phyloP scores from a whole-genome alignment of 108 stramenopile genomes.

The Cyclotella baltica region DNA sequence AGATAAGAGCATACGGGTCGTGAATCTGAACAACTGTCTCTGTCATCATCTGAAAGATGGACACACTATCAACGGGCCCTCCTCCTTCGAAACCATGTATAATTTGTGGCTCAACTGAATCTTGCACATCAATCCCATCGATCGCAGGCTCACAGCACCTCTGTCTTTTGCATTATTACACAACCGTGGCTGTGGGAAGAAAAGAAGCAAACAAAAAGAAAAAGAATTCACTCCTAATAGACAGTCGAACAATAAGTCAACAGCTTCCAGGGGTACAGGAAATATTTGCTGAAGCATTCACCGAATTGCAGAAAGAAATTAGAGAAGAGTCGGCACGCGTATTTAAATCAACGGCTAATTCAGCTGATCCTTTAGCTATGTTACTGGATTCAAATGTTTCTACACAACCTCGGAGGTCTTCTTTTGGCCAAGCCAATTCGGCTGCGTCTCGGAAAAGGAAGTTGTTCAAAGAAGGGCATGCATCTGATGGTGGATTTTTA shows the following conservation, averaged over 20 bases:
- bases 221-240: conserved; percentile 40
- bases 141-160: conserved; percentile 31
- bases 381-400: conserved; percentile 42
- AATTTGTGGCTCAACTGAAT: conserved; percentile 35
- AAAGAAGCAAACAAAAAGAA: conserved; percentile 29
- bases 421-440: not conserved
- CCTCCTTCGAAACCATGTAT: conserved; percentile 28
- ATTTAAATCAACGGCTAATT: conserved; percentile 46
- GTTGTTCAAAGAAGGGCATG: not conserved
- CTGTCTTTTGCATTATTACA: conserved; percentile 80
- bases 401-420: conserved; percentile 2
- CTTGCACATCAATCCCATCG: conserved; percentile 35
- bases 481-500: not conserved
- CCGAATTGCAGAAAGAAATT: conserved; percentile 69
- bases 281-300: conserved; percentile 76
- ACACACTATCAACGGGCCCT: not conserved
- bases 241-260: conserved; percentile 45
- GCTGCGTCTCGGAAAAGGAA: conserved; percentile 3
- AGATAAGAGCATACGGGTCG: too few relatives aligned
- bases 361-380: conserved; percentile 61
- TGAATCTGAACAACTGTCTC: too few relatives aligned
- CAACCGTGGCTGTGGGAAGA: conserved; percentile 54
- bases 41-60: not conserved
- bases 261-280: conserved; percentile 72
- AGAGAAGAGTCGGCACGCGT: conserved; percentile 62